Percentiles rank a stretch among this genome's conserved stretches.
Evolutionary conservation across 805 yeast genomes (phyloP).

Genomic region (Hanseniaspora lindneri): DNA sequence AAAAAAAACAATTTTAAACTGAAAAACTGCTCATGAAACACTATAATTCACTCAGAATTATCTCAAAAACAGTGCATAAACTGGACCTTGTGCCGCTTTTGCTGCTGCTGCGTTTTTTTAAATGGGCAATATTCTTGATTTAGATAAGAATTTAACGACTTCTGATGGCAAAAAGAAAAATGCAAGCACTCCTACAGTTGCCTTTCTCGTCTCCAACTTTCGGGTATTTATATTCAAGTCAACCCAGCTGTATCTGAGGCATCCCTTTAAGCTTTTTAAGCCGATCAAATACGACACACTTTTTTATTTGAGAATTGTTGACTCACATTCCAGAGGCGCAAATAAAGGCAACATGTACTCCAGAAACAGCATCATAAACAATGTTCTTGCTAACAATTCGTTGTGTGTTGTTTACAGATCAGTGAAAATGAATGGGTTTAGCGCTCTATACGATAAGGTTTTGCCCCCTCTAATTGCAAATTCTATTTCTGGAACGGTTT

Average conservation of each 20-base stretch:
- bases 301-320: slow-evolving; percentile 47
- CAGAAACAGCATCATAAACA: not conserved
- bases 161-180: not conserved
- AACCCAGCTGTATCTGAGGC: slow-evolving; percentile 64
- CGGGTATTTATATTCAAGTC: slow-evolving; percentile 73
- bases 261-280: slow-evolving; percentile 72
- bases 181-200: slow-evolving; percentile 40
- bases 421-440: slow-evolving; percentile 69
- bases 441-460: slow-evolving; percentile 63
- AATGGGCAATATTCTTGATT: too few species aligned
- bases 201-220: slow-evolving; percentile 74
- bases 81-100: too few species aligned
- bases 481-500: slow-evolving; percentile 74
- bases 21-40: too few species aligned
- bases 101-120: too few species aligned
- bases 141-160: too few species aligned
- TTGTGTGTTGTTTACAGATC: slow-evolving; percentile 64
- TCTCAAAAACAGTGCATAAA: too few species aligned
- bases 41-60: too few species aligned
- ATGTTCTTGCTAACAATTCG: slow-evolving; percentile 59
- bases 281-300: slow-evolving; percentile 85
- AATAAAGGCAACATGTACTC: not conserved
- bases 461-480: slow-evolving; percentile 83
- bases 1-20: too few species aligned
- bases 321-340: slow-evolving; percentile 32